Percentiles rank a stretch among this genome's conserved stretches.
Conservation (phyloP, 2,329 filamentous ascomycete genomes). For the Colletotrichum abscissum region DNA sequence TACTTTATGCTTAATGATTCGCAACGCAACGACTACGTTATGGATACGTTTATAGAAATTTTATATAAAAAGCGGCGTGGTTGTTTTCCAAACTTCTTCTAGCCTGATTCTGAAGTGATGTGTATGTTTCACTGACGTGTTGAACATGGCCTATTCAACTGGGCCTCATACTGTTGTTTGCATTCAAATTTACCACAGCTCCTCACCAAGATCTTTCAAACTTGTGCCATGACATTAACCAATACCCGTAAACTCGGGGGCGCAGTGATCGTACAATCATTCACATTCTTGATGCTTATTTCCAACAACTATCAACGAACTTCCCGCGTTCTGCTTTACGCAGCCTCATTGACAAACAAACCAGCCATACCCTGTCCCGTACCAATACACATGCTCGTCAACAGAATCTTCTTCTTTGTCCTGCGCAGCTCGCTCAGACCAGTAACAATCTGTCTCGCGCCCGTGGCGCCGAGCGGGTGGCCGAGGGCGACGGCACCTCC, state of each 20-base stretch:
- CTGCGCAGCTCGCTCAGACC: constrained; percentile 86
- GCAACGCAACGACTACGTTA: constrained; percentile 2
- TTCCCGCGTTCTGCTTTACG: constrained; percentile 5
- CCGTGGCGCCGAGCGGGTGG: constrained; percentile 84
- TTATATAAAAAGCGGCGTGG: constrained; percentile 12
- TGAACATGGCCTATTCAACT: no score
- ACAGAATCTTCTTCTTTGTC: constrained; percentile 87
- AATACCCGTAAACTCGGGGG: not conserved
- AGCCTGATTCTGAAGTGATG: no score
- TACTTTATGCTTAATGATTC: constrained; percentile 8
- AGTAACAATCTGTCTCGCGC: constrained; percentile 86
- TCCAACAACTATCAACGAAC: no score
- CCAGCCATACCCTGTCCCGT: constrained; percentile 78
- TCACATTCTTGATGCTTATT: not conserved
- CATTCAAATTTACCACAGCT: not conserved
- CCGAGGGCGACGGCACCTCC: constrained; percentile 87
- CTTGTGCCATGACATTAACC: no score
- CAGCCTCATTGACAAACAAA: constrained; percentile 69
- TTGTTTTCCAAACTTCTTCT: not conserved
- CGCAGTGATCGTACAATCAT: not conserved
- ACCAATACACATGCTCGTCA: constrained; percentile 91
- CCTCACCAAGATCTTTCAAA: no score
- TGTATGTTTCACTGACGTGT: no score
- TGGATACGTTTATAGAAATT: constrained; percentile 9
- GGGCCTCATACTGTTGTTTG: not conserved